Evolutionary conservation across 1,284 basidiomycete genomes (phyloP), one percentile per base, ranked within the genome.

Genomic region (Fistulinella cinereoalba): DNA sequence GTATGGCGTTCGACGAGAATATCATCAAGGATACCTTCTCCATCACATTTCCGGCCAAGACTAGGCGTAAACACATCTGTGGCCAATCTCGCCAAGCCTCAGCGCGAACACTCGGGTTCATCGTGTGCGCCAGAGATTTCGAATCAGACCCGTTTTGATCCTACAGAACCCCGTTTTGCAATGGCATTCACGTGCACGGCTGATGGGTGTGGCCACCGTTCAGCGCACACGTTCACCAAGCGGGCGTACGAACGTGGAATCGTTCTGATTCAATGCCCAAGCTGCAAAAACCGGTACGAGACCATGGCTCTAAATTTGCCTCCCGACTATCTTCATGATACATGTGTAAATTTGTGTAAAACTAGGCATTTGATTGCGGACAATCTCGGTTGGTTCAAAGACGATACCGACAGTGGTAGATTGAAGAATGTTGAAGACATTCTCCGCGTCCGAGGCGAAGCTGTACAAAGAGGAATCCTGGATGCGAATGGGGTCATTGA

Each of bases 141-240:
- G 11, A 45, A 49, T 28, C 43, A 52, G 23, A 37, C 27, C 29
- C 29, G 46, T 32, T 32, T 31, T 18, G 47, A 57, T n/a, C 47
- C 61, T 54, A 29, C 56, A 22, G 80, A 84, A 52, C 84, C 84
- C 0, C 75, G 74, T 27, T 70, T 88, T 24, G 82, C 81, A 5
- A 71, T 95, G 46, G 92, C 89, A 1, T 94, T 96, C 60, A 97
- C 93, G 6, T 97, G 94, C 66, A 92, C 91, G 0, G 92, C 82
- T 2, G 59, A 74, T 15, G 77, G 76, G 1, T 98, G 95, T 60
- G 77, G 77, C 5, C 83, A 88, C 55, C 83, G 95, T 3, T 93
- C 89, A 9, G 84, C 90, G 10, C 96, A 98, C 60, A 80, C 91
- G 53, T 98, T 98, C 63, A 80, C 88, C 10, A 88, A 84, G 63